A percentile compares a stretch with the other conserved stretches of the same genome.
Conservation (phyloP, 2,329 filamentous ascomycete genomes). For the Colletotrichum cordylinicola region DNA sequence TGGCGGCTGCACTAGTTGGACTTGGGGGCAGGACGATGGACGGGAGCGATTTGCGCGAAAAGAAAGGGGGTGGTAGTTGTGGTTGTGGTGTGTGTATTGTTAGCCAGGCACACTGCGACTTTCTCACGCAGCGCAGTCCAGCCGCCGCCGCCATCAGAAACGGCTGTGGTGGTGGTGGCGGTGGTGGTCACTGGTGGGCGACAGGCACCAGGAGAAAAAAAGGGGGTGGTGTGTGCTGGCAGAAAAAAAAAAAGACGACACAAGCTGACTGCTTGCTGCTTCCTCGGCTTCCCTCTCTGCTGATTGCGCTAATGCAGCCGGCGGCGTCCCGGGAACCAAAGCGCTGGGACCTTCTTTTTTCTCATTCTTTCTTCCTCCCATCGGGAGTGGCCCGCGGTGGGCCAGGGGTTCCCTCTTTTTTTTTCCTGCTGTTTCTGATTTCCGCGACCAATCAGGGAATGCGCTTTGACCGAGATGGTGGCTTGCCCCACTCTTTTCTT, state of each 20-base stretch:
- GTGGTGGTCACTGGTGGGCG: not conserved
- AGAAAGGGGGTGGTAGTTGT: not conserved
- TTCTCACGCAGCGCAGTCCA: not conserved
- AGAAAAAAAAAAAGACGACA: not conserved
- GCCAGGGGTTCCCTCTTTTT: not conserved
- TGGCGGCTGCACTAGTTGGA: not conserved
- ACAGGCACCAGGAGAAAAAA: not conserved
- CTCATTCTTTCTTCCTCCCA: not conserved
- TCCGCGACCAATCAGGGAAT: not conserved
- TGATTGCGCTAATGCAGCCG: constrained; percentile 18
- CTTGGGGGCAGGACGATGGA: not conserved
- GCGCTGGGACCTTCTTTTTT: constrained; percentile 16
- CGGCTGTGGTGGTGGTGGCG: not conserved
- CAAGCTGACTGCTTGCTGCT: not conserved
- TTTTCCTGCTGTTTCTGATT: not conserved
- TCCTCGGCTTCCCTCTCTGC: not conserved
- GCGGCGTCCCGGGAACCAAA: constrained; percentile 21
- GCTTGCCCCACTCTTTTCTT: not conserved
- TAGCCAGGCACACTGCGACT: not conserved
- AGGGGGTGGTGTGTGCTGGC: not conserved
- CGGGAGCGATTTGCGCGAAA: not conserved
- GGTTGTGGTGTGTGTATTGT: not conserved
- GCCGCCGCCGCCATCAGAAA: not conserved
- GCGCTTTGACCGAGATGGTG: not conserved
- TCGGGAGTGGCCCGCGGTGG: constrained; percentile 21